A percentile compares a stretch with the other conserved stretches of the same genome.
Conservation (phyloP, 176 grass and related monocot species). For the Otatea glauca region DNA sequence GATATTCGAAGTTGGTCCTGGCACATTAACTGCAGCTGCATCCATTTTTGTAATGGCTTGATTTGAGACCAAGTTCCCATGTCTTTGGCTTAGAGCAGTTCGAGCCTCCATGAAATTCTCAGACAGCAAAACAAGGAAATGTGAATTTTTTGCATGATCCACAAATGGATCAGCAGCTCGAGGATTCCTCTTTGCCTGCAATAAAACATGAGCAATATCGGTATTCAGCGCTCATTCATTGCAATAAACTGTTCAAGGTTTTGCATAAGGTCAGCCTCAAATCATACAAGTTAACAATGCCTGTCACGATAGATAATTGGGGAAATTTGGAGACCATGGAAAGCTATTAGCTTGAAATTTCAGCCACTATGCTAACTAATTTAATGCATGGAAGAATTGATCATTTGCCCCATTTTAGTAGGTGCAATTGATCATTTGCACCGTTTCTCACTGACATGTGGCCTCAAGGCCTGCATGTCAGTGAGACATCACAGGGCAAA, state of each 20-base stretch:
- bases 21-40: conserved; percentile 50
- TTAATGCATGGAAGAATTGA: background rate
- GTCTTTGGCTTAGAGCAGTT: conserved; percentile 63
- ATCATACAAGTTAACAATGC: conserved; percentile 11
- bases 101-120: conserved; percentile 89
- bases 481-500: no score
- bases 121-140: conserved; percentile 85
- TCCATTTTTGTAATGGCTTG: conserved; percentile 70
- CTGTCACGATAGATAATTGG: background rate
- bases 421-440: no score
- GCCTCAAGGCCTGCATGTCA: no score
- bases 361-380: conserved; percentile 27
- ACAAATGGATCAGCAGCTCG: conserved; percentile 66
- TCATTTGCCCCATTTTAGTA: no score
- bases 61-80: conserved; percentile 59
- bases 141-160: conserved; percentile 71
- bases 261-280: conserved; percentile 4
- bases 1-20: conserved; percentile 55
- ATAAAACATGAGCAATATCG: conserved; percentile 30
- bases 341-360: conserved; percentile 17
- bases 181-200: conserved; percentile 86
- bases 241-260: conserved; percentile 11
- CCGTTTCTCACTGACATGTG: no score
- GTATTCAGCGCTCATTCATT: conserved; percentile 15
- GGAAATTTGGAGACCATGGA: background rate